Conservation (phyloP, 352 stramenopile species). For the Lagenidium giganteum region DNA sequence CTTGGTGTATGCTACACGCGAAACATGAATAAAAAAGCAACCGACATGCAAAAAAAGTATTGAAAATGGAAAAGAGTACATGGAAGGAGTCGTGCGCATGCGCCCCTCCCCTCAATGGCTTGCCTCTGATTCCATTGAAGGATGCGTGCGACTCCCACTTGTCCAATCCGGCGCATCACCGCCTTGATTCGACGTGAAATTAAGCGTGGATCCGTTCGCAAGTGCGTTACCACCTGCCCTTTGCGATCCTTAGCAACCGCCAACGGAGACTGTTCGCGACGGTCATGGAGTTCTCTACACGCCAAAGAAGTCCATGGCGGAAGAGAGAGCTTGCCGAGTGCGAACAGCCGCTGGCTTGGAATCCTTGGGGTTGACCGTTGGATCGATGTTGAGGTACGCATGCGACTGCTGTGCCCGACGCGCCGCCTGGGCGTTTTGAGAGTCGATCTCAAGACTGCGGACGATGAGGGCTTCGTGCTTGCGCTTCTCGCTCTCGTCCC, state of each 20-base stretch:
- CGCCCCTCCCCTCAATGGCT: too few relatives aligned
- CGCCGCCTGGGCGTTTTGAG: conserved; percentile 25
- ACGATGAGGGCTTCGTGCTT: conserved; percentile 83
- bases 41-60: too few relatives aligned
- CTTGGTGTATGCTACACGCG: too few relatives aligned
- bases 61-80: too few relatives aligned
- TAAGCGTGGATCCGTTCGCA: too few relatives aligned
- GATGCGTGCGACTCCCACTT: too few relatives aligned
- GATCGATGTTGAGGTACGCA: conserved; percentile 48
- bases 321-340: conserved; percentile 71
- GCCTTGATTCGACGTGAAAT: too few relatives aligned
- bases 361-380: conserved; percentile 79
- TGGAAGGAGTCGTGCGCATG: too few relatives aligned
- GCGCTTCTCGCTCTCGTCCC: conserved; percentile 82
- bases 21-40: too few relatives aligned
- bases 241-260: neutral
- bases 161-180: too few relatives aligned
- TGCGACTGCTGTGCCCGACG: conserved; percentile 25
- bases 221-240: too few relatives aligned
- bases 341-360: conserved; percentile 68
- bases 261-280: neutral
- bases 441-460: conserved; percentile 74
- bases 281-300: conserved; percentile 32
- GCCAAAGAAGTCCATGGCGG: conserved; percentile 84
- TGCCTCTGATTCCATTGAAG: too few relatives aligned